These are phyloP conservation scores for Blastomyces silverae DNA, from an alignment of 2,329 filamentous ascomycete genomes.

Conservation along the genomic window DNA sequence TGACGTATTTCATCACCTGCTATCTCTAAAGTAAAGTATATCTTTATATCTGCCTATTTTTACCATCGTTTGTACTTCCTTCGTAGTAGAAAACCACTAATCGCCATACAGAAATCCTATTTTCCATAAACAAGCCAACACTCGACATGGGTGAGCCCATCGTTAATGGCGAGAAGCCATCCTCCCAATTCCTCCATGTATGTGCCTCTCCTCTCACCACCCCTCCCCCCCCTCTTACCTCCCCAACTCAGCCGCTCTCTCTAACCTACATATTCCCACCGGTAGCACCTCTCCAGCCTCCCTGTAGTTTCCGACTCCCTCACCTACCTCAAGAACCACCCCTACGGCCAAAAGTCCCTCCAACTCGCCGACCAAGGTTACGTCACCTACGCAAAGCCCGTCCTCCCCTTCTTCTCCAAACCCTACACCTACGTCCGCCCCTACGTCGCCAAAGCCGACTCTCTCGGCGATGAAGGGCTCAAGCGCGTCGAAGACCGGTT, in stretches of 20 bases:
- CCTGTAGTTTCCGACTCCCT: constrained; percentile 75
- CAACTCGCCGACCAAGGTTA: constrained; percentile 68
- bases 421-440: constrained; percentile 78
- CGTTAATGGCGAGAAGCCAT: constrained; percentile 12
- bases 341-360: constrained; percentile 76
- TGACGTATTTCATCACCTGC: background rate
- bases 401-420: constrained; percentile 69
- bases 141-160: constrained; percentile 12
- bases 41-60: background rate
- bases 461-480: constrained; percentile 63
- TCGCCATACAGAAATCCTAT: background rate
- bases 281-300: constrained; percentile 74
- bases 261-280: background rate
- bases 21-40: background rate
- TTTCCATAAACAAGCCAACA: background rate
- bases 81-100: background rate
- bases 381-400: constrained; percentile 67
- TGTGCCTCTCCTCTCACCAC: background rate
- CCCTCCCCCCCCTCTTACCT: background rate
- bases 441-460: constrained; percentile 76
- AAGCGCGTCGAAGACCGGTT: constrained; percentile 61
- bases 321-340: constrained; percentile 69
- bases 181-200: constrained; percentile 14
- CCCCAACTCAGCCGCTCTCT: background rate
- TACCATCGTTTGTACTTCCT: background rate